Percentiles rank a stretch among this genome's conserved stretches.
Conservation (phyloP, 495 filamentous ascomycete genomes). For the Neurospora africana region DNA sequence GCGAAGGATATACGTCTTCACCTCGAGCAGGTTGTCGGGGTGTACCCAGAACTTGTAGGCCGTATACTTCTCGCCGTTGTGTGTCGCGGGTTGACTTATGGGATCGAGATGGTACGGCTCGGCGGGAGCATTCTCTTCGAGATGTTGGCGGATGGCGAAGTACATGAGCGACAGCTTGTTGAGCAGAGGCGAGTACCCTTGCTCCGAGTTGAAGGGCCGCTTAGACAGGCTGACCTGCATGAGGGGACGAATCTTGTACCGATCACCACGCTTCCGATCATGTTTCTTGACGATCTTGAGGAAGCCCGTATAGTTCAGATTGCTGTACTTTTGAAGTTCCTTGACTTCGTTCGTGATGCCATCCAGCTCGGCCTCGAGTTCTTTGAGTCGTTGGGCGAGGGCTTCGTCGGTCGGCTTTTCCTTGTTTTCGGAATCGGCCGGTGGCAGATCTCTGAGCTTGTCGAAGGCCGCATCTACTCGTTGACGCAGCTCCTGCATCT, state of each 20-base stretch:
- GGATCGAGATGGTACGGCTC: constrained; percentile 24
- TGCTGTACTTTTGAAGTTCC: constrained; percentile 88
- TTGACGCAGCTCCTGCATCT: constrained; percentile 58
- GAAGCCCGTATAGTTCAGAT: constrained; percentile 94
- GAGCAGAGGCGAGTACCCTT: constrained; percentile 77
- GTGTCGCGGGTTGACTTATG: constrained; percentile 30
- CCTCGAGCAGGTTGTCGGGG: constrained; percentile 84
- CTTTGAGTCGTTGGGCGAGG: constrained; percentile 48
- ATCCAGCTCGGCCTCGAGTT: constrained; percentile 71
- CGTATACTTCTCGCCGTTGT: constrained; percentile 60
- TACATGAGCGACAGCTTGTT: constrained; percentile 92
- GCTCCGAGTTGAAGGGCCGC: constrained; percentile 86
- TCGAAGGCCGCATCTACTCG: constrained; percentile 51
- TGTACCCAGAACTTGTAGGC: constrained; percentile 99
- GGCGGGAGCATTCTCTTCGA: constrained; percentile 41
- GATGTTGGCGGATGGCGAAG: constrained; percentile 75
- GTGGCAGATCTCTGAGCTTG: constrained; percentile 47
- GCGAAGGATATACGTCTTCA: constrained; percentile 88
- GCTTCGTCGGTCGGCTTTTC: constrained; percentile 27
- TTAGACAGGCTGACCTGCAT: constrained; percentile 79
- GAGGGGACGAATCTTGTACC: constrained; percentile 79
- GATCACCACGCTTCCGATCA: constrained; percentile 71
- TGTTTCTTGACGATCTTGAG: constrained; percentile 98
- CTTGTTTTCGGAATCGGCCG: constrained; percentile 21
- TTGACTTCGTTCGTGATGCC: constrained; percentile 79